Percentiles rank a stretch among this genome's conserved stretches.
Conservation (phyloP, 2,329 filamentous ascomycete species). For the Neodidymelliopsis sp. region DNA sequence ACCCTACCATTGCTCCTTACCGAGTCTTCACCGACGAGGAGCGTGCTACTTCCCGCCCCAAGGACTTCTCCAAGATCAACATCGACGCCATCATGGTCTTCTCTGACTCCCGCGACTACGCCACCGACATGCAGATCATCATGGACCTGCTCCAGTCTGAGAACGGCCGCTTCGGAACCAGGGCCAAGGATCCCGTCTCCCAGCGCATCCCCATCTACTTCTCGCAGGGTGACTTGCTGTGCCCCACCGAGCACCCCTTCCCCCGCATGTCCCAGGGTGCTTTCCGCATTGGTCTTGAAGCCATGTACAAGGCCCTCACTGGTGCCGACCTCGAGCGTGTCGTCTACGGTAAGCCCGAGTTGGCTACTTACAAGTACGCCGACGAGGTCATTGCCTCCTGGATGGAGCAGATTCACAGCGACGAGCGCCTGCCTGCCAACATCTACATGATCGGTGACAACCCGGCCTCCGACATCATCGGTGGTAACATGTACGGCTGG, state of each 20-base stretch:
- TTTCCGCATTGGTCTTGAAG: conserved; percentile 78
- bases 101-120: conserved; percentile 76
- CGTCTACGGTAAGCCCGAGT: conserved; percentile 77
- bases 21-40: conserved; percentile 72
- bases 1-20: conserved; percentile 73
- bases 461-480: conserved; percentile 75
- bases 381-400: conserved; percentile 75
- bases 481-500: conserved; percentile 83
- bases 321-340: conserved; percentile 76
- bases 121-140: conserved; percentile 78
- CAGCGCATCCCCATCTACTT: conserved; percentile 79
- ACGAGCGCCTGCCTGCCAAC: conserved; percentile 72
- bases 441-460: conserved; percentile 82
- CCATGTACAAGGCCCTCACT: conserved; percentile 75
- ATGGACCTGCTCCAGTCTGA: conserved; percentile 74
- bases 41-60: conserved; percentile 70
- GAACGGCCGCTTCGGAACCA: conserved; percentile 70
- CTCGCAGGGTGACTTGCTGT: conserved; percentile 70
- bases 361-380: conserved; percentile 80
- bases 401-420: conserved; percentile 79
- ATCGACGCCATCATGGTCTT: conserved; percentile 80
- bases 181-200: conserved; percentile 69
- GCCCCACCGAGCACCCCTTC: conserved; percentile 65
- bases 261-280: conserved; percentile 76
- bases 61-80: conserved; percentile 74